Evolutionary conservation across 2,329 filamentous ascomycete genomes (phyloP), one percentile per base, ranked within the genome.

Genomic region (Sordariomycetes sp.): DNA sequence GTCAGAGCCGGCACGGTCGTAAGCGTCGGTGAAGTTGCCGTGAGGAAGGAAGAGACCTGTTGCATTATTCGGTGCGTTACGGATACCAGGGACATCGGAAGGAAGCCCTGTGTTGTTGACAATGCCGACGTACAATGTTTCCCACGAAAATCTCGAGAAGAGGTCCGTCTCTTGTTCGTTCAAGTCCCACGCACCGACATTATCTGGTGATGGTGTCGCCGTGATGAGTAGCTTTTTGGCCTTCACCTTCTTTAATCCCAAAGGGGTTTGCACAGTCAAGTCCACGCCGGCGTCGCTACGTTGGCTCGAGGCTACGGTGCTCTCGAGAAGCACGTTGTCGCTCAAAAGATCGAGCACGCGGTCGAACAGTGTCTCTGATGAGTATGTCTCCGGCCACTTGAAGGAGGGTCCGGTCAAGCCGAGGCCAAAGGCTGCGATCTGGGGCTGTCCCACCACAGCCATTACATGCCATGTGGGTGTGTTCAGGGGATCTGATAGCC

Each of bases 361-460:
- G n/a, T n/a, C n/a, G n/a, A n/a, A n/a, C n/a, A n/a, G n/a, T n/a
- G n/a, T n/a, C n/a, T n/a, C n/a, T n/a, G n/a, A n/a, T n/a, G n/a
- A n/a, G n/a, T n/a, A n/a, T n/a, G n/a, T n/a, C n/a, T n/a, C n/a
- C n/a, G n/a, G n/a, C n/a, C n/a, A n/a, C n/a, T n/a, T n/a, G n/a
- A n/a, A n/a, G n/a, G n/a, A n/a, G n/a, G n/a, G n/a, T n/a, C n/a
- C n/a, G n/a, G n/a, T n/a, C n/a, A n/a, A n/a, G 30, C 49, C 45
- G 8, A 46, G 48, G 5, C 55, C 55, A 32, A 61, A 59, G 4
- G 48, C 49, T 39, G 66, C 62, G 40, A 70, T 54, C 11, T 68
- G 53, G 42, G 66, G 66, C 6, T 72, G 36, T 1, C 63, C 63
- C n/a, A 60, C 55, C 9, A 54, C 41, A 17, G 15, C 17, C 28